phyloP scores from a whole-genome alignment of 441 rosid genomes.

The Syzygium malaccense region DNA sequence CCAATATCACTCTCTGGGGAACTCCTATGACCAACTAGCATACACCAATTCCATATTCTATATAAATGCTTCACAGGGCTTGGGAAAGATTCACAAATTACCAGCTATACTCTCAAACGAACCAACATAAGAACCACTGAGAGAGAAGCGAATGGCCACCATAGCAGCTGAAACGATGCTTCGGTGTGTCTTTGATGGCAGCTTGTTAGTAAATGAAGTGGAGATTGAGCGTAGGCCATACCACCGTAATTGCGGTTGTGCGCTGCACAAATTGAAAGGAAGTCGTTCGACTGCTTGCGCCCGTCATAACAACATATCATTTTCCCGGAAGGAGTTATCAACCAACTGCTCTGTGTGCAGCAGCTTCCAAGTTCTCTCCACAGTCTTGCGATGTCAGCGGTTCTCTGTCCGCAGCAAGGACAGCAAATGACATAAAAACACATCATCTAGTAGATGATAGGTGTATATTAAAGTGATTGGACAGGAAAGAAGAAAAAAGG shows the following conservation, averaged over 20 bases:
- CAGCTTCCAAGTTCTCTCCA: background rate
- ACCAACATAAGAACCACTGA: background rate
- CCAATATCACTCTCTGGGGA: background rate
- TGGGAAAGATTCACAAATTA: background rate
- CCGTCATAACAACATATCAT: background rate
- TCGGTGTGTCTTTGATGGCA: background rate
- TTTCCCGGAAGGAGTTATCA: background rate
- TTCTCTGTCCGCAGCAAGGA: too few species aligned
- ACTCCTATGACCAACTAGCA: background rate
- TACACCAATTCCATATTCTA: background rate
- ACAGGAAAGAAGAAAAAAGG: background rate
- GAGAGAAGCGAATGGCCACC: background rate
- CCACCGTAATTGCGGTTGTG: background rate
- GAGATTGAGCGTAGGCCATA: background rate
- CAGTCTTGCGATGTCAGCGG: too few species aligned
- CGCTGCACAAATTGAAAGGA: background rate
- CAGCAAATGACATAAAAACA: too few species aligned
- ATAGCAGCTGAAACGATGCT: background rate
- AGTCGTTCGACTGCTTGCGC: too few species aligned
- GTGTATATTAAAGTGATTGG: background rate
- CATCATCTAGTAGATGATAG: background rate
- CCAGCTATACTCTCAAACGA: background rate
- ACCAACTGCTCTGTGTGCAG: background rate
- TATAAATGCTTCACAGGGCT: background rate
- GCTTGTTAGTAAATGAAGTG: background rate